Evolutionary conservation across 768 basidiomycete species (phyloP).

Genomic region (Cystobasidium tubakii): DNA sequence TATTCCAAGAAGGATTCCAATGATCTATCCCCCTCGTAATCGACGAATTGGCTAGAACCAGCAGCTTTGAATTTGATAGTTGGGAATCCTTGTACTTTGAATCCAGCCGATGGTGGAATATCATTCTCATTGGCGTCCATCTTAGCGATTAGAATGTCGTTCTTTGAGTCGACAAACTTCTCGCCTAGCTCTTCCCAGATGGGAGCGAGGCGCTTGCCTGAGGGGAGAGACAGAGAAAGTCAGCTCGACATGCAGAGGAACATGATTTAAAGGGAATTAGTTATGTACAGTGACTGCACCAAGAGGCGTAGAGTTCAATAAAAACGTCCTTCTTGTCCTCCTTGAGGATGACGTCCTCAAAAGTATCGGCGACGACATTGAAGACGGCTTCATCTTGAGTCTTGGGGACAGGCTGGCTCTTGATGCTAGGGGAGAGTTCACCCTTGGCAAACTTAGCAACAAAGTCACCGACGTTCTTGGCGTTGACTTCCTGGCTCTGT

Average conservation of each 20-base stretch:
- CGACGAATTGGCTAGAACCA: slow-evolving; percentile 74
- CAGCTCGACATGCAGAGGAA: background rate
- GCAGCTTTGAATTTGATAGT: slow-evolving; percentile 95
- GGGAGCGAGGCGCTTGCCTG: slow-evolving; percentile 84
- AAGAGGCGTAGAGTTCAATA: slow-evolving; percentile 92
- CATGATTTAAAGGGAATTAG: background rate
- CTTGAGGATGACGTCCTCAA: slow-evolving; percentile 77
- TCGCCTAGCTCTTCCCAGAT: slow-evolving; percentile 86
- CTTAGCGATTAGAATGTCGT: slow-evolving; percentile 59
- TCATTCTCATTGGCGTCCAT: slow-evolving; percentile 97
- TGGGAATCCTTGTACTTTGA: slow-evolving; percentile 59
- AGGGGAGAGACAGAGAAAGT: background rate
- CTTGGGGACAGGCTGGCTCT: slow-evolving; percentile 80
- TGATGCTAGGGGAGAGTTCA: slow-evolving; percentile 72
- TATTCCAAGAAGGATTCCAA: slow-evolving; percentile 43
- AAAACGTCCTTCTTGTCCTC: slow-evolving; percentile 82
- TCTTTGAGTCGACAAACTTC: slow-evolving; percentile 63
- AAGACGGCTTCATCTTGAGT: slow-evolving; percentile 75
- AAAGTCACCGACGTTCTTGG: slow-evolving; percentile 59
- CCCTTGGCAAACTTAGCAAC: slow-evolving; percentile 65
- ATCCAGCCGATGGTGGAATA: slow-evolving; percentile 75
- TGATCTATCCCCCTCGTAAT: slow-evolving; percentile 72
- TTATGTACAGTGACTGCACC: slow-evolving; percentile 57
- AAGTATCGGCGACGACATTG: slow-evolving; percentile 77
- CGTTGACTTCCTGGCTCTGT: slow-evolving; percentile 60